Conservation (phyloP, 257 asterid genomes). For the Asclepias syriaca region DNA sequence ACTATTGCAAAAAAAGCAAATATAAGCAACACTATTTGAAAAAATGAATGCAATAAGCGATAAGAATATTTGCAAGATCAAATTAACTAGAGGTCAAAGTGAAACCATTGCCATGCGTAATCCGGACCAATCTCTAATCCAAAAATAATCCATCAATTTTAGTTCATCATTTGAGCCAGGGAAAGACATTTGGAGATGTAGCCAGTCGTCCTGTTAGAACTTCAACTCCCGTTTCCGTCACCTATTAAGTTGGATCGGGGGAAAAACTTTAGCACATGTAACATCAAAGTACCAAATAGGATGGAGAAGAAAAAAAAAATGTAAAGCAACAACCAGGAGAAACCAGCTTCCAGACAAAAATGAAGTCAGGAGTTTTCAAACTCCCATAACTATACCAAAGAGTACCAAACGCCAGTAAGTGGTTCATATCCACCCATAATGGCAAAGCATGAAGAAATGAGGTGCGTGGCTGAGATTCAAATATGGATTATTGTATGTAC, state of each 20-base stretch:
- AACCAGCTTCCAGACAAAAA: neutral
- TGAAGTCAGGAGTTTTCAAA: neutral
- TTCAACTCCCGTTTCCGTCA: conserved; percentile 88
- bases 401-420: neutral
- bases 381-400: neutral
- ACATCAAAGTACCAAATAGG: neutral
- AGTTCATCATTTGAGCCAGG: conserved; percentile 62
- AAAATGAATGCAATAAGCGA: neutral
- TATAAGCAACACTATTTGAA: neutral
- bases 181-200: conserved; percentile 80
- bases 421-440: neutral
- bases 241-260: conserved; percentile 35
- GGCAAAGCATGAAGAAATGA: neutral
- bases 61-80: neutral
- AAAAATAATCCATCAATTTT: neutral
- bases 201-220: conserved; percentile 91
- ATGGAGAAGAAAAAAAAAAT: neutral
- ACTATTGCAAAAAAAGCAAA: no score
- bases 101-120: neutral
- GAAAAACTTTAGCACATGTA: neutral
- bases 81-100: neutral
- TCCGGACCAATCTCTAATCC: neutral
- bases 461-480: neutral
- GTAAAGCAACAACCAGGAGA: neutral
- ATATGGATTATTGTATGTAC: neutral